Evolutionary conservation across 805 yeast genomes (phyloP), one percentile per base, ranked within the genome.

Genomic region (Ogataea glucozyma): DNA sequence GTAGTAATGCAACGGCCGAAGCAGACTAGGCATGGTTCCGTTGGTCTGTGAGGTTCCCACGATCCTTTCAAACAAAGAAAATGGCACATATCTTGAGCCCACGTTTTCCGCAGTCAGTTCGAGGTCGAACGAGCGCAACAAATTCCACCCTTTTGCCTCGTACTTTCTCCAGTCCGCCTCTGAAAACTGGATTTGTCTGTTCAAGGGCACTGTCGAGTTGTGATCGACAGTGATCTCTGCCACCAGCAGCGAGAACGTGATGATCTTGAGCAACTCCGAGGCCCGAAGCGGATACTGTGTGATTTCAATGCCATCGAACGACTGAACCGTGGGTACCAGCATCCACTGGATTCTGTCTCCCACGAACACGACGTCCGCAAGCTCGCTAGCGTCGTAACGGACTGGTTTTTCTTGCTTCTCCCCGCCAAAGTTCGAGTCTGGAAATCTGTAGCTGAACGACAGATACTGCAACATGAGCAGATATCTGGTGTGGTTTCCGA

Each of bases 71-170:
- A 79, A 70, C 14, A 70, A 70, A 0, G 49, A 26, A 40, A 47
- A 71, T 1, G 49, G 39, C 2, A 73, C 58, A 1, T 7, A 22
- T 19, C 38, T 40, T 6, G 41, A 31, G 2, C 32, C 12, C 37
- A 62, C 26, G 26, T 60, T 63, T 1, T 49, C 31, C 0, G 44
- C 31, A 0, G 56, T 57, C 24, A 78, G 64, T 2, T 58, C 51
- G 1, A 70, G 46, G 42, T 75, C 70, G 58, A 85, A 70, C n/a
- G 79, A 69, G 41, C 78, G 60, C 13, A 82, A 43, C 16, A 85
- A 53, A 17, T 66, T 56, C 24, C 69, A 34, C 0, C 88, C 81
- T 23, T 64, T 54, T 0, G 47, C 38, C 47, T 73, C 72, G 60
- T 73, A 82, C 3, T 57, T 53, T 0, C 57, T 44, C 78, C 82